These are phyloP conservation scores for Fusarium sp. DNA, from an alignment of 2,329 filamentous ascomycete genomes.

Conservation along the genomic window DNA sequence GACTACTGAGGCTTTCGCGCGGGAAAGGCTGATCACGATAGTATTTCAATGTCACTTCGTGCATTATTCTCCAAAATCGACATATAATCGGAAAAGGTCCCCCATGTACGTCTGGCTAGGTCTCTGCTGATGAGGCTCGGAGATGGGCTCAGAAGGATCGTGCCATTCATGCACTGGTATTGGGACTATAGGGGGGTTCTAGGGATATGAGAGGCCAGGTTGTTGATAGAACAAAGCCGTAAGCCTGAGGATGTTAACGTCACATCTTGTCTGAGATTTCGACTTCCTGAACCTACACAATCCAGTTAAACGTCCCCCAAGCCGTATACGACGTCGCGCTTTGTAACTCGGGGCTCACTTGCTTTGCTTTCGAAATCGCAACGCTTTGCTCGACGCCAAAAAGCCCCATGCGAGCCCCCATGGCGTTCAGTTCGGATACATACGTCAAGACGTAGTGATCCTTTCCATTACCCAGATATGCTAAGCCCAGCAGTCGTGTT, in stretches of 20 bases:
- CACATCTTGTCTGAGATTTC: background rate
- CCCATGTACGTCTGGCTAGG: constrained; percentile 35
- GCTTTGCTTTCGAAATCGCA: constrained; percentile 6
- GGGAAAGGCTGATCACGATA: constrained; percentile 23
- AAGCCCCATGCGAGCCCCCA: constrained; percentile 45
- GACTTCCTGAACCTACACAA: constrained; percentile 44
- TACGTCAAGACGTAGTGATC: constrained; percentile 48
- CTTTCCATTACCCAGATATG: constrained; percentile 47
- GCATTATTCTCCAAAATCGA: constrained; percentile 51
- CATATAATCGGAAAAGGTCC: constrained; percentile 45
- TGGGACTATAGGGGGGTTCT: constrained; percentile 32
- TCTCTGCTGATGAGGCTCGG: background rate
- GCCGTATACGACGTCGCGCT: constrained; percentile 37
- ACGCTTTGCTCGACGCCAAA: constrained; percentile 34
- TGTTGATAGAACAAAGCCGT: constrained; percentile 33
- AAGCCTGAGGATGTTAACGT: constrained; percentile 2
- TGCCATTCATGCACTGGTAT: constrained; percentile 28
- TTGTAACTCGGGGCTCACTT: constrained; percentile 1
- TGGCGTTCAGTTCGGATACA: constrained; percentile 40
- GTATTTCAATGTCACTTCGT: constrained; percentile 45
- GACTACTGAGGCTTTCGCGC: background rate
- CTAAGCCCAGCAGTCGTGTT: constrained; percentile 47
- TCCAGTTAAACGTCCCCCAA: constrained; percentile 51
- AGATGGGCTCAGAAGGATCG: background rate
- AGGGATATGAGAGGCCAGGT: constrained; percentile 41